These are phyloP conservation scores for Rusavskia elegans DNA, from an alignment of 495 filamentous ascomycete genomes.

Conservation along the genomic window DNA sequence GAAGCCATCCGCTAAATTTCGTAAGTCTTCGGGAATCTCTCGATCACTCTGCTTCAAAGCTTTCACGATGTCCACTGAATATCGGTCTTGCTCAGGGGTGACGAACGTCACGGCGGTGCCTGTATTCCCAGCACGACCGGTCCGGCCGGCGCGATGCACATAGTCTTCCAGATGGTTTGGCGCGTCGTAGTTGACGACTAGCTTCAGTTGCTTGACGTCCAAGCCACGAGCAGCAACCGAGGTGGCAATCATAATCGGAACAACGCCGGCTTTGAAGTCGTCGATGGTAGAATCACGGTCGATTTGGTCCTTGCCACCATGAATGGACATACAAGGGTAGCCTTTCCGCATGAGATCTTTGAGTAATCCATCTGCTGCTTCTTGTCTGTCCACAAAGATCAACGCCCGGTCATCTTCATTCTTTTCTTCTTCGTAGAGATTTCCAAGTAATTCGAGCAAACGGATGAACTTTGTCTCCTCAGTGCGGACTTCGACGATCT, in stretches of 20 bases:
- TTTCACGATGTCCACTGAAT: slow-evolving; percentile 77
- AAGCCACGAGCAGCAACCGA: slow-evolving; percentile 91
- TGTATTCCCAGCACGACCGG: slow-evolving; percentile 84
- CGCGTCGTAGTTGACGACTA: slow-evolving; percentile 94
- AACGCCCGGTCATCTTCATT: slow-evolving; percentile 79
- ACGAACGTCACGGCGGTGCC: slow-evolving; percentile 93
- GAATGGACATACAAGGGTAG: slow-evolving; percentile 91
- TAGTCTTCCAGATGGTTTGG: slow-evolving; percentile 98
- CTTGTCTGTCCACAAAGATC: slow-evolving; percentile 91
- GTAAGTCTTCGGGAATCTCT: slow-evolving; percentile 54
- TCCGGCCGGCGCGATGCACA: slow-evolving; percentile 88
- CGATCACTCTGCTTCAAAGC: slow-evolving; percentile 86
- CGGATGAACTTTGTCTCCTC: slow-evolving; percentile 76
- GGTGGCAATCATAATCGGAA: slow-evolving; percentile 84
- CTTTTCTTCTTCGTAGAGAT: slow-evolving; percentile 58
- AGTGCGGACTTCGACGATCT: slow-evolving; percentile 76
- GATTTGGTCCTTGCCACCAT: slow-evolving; percentile 90
- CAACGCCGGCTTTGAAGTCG: slow-evolving; percentile 84
- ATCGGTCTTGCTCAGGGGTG: slow-evolving; percentile 80
- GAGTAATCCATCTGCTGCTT: slow-evolving; percentile 75
- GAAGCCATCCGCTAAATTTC: slow-evolving; percentile 50
- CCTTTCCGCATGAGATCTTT: slow-evolving; percentile 72
- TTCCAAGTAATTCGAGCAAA: slow-evolving; percentile 70
- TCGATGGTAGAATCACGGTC: slow-evolving; percentile 89
- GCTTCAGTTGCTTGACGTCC: slow-evolving; percentile 90